These are phyloP conservation scores for Leucaena leucocephala DNA, from an alignment of 306 rosid genomes.

Conservation along the genomic window DNA sequence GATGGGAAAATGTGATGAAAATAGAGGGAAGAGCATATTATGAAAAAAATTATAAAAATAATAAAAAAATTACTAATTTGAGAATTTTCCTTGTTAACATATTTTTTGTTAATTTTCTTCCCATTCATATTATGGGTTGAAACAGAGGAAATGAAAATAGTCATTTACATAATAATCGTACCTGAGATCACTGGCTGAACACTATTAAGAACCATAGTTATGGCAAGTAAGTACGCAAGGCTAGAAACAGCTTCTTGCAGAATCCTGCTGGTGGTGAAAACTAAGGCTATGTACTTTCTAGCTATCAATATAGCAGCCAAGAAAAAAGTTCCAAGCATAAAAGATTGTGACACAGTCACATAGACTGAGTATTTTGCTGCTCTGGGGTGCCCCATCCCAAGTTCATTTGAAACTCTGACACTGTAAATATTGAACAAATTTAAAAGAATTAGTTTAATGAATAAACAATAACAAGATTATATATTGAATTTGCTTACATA, in stretches of 20 bases:
- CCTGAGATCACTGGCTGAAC: constrained; percentile 45
- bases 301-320: constrained; percentile 41
- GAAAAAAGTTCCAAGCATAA: constrained; percentile 52
- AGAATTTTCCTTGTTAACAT: no score
- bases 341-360: constrained; percentile 49
- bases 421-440: constrained; percentile 30
- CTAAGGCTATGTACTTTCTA: constrained; percentile 49
- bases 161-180: neutral
- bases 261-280: constrained; percentile 47
- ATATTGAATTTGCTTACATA: neutral
- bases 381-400: constrained; percentile 57
- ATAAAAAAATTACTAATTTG: no score
- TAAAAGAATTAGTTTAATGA: neutral
- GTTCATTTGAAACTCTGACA: constrained; percentile 69
- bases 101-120: no score
- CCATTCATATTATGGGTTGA: no score
- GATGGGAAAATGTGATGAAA: no score
- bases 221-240: constrained; percentile 57
- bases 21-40: neutral
- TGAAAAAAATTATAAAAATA: no score
- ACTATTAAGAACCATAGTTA: constrained; percentile 59
- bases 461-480: neutral
- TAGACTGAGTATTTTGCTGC: constrained; percentile 57
- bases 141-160: neutral
- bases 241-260: constrained; percentile 52